Percentiles rank a stretch among this genome's conserved stretches.
Conservation (phyloP, 106 monocot species). For the Agapanthus africanus region DNA sequence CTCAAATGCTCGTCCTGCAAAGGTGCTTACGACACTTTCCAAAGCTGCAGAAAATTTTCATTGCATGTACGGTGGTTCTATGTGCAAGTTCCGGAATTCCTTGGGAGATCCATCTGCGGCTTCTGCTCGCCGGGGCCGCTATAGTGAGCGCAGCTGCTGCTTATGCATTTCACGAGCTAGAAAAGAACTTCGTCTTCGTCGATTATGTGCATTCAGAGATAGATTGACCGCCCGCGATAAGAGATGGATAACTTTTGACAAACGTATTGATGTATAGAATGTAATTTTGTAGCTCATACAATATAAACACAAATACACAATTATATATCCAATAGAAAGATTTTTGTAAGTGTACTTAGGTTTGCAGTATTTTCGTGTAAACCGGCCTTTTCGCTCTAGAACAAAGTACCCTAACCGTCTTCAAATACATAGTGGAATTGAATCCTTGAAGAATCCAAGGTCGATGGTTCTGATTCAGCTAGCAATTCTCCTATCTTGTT, state of each 20-base stretch:
- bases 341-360: no score
- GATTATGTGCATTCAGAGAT: constrained; percentile 95
- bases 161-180: constrained; percentile 53
- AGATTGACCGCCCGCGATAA: constrained; percentile 30
- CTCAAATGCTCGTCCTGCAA: constrained; percentile 89
- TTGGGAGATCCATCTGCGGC: constrained; percentile 31
- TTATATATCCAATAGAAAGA: neutral
- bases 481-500: no score
- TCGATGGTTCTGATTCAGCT: no score
- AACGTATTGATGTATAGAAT: no score
- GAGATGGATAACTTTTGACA: neutral
- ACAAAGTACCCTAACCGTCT: no score
- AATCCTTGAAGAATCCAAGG: no score
- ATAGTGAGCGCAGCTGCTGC: constrained; percentile 48
- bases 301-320: neutral
- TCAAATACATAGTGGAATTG: no score
- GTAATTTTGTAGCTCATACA: neutral
- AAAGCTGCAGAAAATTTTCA: constrained; percentile 55
- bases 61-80: constrained; percentile 44
- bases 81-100: constrained; percentile 62
- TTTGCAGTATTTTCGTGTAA: no score
- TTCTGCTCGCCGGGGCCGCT: constrained; percentile 56
- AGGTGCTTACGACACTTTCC: constrained; percentile 56
- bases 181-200: constrained; percentile 82
- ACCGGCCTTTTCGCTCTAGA: no score